A percentile compares a stretch with the other conserved stretches of the same genome.
These are phyloP conservation scores for Chloranthus sessilifolius DNA, from an alignment of 164 flowering plant genomes.

Conservation along the genomic window DNA sequence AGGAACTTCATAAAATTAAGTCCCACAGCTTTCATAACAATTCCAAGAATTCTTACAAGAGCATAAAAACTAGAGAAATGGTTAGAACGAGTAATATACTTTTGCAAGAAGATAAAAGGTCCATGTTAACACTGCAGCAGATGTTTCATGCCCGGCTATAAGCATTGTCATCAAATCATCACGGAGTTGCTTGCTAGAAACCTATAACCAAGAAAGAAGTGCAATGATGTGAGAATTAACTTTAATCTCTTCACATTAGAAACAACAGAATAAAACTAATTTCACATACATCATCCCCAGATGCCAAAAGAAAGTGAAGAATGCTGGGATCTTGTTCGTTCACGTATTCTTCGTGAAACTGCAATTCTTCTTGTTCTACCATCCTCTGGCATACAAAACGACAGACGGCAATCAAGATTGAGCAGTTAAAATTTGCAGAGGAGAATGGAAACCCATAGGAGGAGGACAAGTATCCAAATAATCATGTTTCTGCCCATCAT, in stretches of 20 bases:
- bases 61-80: too few species aligned
- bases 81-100: too few species aligned
- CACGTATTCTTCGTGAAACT: constrained; percentile 91
- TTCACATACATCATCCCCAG: constrained; percentile 86
- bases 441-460: background rate
- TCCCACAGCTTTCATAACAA: too few species aligned
- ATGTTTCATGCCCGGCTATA: constrained; percentile 98
- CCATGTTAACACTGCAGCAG: constrained; percentile 97
- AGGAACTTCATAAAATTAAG: too few species aligned
- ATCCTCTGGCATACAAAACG: constrained; percentile 51
- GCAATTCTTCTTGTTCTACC: constrained; percentile 91
- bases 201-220: constrained; percentile 37
- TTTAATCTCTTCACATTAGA: background rate
- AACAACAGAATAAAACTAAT: background rate
- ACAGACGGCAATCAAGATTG: constrained; percentile 1
- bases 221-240: background rate
- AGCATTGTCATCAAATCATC: constrained; percentile 99
- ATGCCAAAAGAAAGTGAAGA: constrained; percentile 94
- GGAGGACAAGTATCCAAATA: too few species aligned
- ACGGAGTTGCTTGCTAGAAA: constrained; percentile 97
- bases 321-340: constrained; percentile 97
- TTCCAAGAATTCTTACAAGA: too few species aligned
- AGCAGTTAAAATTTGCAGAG: too few species aligned
- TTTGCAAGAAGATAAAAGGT: constrained; percentile 83
- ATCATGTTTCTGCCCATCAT: background rate